These are phyloP conservation scores for Aspergillus brasiliensis DNA, from an alignment of 2,329 filamentous ascomycete genomes.

Conservation along the genomic window DNA sequence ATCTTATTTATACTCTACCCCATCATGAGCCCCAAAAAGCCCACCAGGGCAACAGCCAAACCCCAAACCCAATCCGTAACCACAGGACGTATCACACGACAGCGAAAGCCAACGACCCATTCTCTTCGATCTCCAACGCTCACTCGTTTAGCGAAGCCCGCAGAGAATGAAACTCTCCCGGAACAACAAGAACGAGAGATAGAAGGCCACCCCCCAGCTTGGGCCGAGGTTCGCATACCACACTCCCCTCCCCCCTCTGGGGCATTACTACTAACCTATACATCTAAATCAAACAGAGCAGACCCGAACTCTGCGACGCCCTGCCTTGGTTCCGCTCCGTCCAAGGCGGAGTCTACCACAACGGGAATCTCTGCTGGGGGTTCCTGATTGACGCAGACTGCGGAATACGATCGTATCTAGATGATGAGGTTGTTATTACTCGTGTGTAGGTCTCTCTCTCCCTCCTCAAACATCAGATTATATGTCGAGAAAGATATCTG, in stretches of 20 bases:
- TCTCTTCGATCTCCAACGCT: too few relatives aligned
- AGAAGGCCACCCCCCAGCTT: constrained; percentile 52
- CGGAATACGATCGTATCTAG: constrained; percentile 60
- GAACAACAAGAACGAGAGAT: constrained; percentile 2
- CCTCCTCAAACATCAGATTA: neutral
- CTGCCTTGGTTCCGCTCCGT: constrained; percentile 64
- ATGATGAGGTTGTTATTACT: constrained; percentile 64
- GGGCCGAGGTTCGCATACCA: constrained; percentile 51
- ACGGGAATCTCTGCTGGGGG: constrained; percentile 53
- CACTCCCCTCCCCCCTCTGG: neutral
- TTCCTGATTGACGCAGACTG: constrained; percentile 62
- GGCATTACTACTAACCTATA: constrained; percentile 6
- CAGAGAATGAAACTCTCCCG: too few relatives aligned
- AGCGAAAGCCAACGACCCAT: too few relatives aligned
- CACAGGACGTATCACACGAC: neutral
- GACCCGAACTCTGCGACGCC: constrained; percentile 63
- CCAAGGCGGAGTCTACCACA: constrained; percentile 61
- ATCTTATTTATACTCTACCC: neutral
- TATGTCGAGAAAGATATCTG: constrained; percentile 14
- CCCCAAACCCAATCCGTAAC: neutral
- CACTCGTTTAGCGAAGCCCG: too few relatives aligned
- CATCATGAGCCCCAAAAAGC: neutral
- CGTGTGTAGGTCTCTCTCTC: constrained; percentile 53
- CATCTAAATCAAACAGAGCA: constrained; percentile 3
- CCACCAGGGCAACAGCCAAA: neutral